These are phyloP conservation scores for Arthroderma uncinatum DNA, from an alignment of 2,329 filamentous ascomycete genomes.

Conservation along the genomic window DNA sequence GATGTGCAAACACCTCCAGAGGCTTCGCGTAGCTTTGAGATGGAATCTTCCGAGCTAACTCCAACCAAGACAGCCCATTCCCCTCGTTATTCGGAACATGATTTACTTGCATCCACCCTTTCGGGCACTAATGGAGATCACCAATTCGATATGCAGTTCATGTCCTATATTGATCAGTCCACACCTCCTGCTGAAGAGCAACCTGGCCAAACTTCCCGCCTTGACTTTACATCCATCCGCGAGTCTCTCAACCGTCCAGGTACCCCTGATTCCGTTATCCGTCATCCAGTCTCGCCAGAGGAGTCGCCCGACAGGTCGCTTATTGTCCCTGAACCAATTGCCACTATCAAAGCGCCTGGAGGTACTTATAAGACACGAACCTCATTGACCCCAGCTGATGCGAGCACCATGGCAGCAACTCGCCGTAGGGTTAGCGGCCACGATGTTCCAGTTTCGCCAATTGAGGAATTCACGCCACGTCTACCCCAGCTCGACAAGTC, in stretches of 20 bases:
- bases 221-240: conserved; percentile 27
- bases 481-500: not conserved
- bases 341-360: conserved; percentile 80
- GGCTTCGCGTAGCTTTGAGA: conserved; percentile 19
- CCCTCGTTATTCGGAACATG: conserved; percentile 10
- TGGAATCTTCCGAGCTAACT: conserved; percentile 24
- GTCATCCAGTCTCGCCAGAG: conserved; percentile 52
- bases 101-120: conserved; percentile 19
- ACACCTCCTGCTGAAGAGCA: conserved; percentile 21
- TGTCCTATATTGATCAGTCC: conserved; percentile 44
- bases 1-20: conserved; percentile 13
- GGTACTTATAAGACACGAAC: conserved; percentile 80
- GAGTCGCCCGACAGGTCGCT: conserved; percentile 26
- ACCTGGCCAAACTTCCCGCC: conserved; percentile 16
- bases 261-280: conserved; percentile 84
- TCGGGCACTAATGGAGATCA: conserved; percentile 28
- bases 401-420: conserved; percentile 73
- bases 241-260: conserved; percentile 32
- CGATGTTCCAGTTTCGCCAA: conserved; percentile 24
- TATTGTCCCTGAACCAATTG: conserved; percentile 63
- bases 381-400: conserved; percentile 75
- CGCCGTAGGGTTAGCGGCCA: conserved; percentile 76
- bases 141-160: conserved; percentile 39
- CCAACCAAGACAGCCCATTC: conserved; percentile 14
- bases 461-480: not conserved